A percentile compares a stretch with the other conserved stretches of the same genome.
These are phyloP conservation scores for Plasmodium yoelii DNA, from an alignment of 169 alveolate species.

Conservation along the genomic window DNA sequence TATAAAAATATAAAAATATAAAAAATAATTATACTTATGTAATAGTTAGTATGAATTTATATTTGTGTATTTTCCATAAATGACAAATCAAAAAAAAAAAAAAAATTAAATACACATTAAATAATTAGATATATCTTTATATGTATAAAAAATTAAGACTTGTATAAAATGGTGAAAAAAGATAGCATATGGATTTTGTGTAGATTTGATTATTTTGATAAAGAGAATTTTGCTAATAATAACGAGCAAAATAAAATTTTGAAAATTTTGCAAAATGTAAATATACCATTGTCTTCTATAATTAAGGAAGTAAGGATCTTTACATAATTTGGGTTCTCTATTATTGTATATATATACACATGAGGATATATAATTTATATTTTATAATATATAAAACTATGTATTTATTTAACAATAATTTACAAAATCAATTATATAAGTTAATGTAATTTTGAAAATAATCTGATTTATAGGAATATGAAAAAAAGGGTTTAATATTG, in stretches of 20 bases:
- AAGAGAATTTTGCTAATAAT: constrained; percentile 2
- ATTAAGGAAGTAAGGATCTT: constrained; percentile 41
- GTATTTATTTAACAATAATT: no score
- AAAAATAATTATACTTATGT: no score
- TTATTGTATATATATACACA: neutral
- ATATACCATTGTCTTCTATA: constrained; percentile 8
- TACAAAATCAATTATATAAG: neutral
- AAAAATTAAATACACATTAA: no score
- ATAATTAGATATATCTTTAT: no score
- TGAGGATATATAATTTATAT: neutral
- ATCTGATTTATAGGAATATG: constrained; percentile 36
- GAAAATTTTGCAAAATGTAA: constrained; percentile 35
- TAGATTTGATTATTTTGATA: constrained; percentile 11
- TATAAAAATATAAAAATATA: no score
- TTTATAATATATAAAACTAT: no score
- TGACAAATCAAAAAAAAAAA: no score
- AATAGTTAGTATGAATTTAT: no score
- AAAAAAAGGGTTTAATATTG: constrained; percentile 22
- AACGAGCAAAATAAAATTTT: constrained; percentile 13
- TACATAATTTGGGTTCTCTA: neutral
- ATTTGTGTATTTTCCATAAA: no score
- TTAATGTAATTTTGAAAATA: neutral
- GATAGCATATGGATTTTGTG: constrained; percentile 58
- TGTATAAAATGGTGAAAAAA: constrained; percentile 37
- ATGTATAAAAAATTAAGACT: neutral